phyloP scores from a whole-genome alignment of 441 rosid species.

The Capsella rubella region DNA sequence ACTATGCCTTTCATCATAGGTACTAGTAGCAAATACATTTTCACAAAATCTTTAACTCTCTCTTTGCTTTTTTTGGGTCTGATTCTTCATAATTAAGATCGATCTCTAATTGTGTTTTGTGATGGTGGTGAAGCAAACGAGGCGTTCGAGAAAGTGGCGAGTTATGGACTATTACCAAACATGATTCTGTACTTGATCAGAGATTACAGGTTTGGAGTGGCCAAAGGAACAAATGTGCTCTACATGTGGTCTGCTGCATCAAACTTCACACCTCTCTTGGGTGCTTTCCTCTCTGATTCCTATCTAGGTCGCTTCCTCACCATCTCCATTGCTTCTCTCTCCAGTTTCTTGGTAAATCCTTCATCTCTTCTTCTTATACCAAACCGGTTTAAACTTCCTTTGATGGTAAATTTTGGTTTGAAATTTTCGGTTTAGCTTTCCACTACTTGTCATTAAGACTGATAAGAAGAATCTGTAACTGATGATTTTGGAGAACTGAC shows the following conservation, averaged over 20 bases:
- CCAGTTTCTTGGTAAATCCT: conserved; percentile 62
- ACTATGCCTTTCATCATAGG: conserved; percentile 93
- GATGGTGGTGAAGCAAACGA: conserved; percentile 65
- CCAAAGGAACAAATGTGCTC: conserved; percentile 60
- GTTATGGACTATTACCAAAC: conserved; percentile 74
- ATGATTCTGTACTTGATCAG: conserved; percentile 73
- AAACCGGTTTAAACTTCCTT: conserved; percentile 9
- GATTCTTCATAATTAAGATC: neutral
- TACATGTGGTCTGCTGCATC: conserved; percentile 82
- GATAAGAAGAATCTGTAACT: conserved; percentile 29
- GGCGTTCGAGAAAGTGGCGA: conserved; percentile 82
- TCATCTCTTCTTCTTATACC: neutral
- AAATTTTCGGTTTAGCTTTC: neutral
- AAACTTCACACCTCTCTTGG: conserved; percentile 71
- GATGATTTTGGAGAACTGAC: conserved; percentile 21
- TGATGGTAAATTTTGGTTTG: neutral
- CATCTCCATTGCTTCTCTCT: conserved; percentile 70
- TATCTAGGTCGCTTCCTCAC: conserved; percentile 79
- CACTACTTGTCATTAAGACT: conserved; percentile 5
- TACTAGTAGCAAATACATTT: conserved; percentile 23
- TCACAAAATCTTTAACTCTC: neutral
- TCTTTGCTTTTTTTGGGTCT: neutral
- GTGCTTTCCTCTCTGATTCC: conserved; percentile 83
- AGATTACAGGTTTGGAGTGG: conserved; percentile 60
- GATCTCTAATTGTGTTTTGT: neutral